Evolutionary conservation across 805 yeast species (phyloP).

Genomic region (Spathaspora arborariae): DNA sequence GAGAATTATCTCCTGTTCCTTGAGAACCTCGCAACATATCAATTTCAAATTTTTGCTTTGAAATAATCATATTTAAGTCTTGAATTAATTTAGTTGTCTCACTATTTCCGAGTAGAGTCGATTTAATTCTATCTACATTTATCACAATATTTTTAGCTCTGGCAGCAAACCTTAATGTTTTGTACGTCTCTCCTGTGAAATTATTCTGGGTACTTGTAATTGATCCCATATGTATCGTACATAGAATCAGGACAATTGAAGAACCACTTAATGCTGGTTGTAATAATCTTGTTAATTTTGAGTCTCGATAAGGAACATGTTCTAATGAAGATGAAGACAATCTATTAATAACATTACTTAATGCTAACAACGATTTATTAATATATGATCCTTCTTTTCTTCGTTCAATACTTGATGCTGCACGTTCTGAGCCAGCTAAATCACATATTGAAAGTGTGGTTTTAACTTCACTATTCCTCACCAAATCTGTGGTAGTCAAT

Average conservation of each 20-base stretch:
- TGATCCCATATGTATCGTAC: conserved; percentile 73
- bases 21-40: conserved; percentile 25
- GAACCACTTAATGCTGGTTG: conserved; percentile 92
- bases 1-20: conserved; percentile 2
- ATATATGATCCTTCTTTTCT: conserved; percentile 92
- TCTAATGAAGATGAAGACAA: conserved; percentile 48
- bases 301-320: conserved; percentile 91
- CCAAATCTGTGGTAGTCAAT: conserved; percentile 42
- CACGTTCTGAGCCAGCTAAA: conserved; percentile 94
- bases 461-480: conserved; percentile 35
- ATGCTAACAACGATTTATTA: conserved; percentile 83
- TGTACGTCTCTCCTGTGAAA: conserved; percentile 72
- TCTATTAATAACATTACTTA: conserved; percentile 89
- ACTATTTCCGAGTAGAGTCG: conserved; percentile 33
- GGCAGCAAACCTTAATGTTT: conserved; percentile 88
- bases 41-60: conserved; percentile 54
- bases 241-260: conserved; percentile 77
- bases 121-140: conserved; percentile 54
- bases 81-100: conserved; percentile 42
- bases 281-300: conserved; percentile 81
- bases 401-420: conserved; percentile 68
- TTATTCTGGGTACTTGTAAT: conserved; percentile 24
- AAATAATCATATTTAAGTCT: conserved; percentile 56
- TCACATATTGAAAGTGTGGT: conserved; percentile 85
- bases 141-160: conserved; percentile 84